These are phyloP conservation scores for Tuber microsphaerosporum DNA, from an alignment of 495 filamentous ascomycete species.

Conservation along the genomic window DNA sequence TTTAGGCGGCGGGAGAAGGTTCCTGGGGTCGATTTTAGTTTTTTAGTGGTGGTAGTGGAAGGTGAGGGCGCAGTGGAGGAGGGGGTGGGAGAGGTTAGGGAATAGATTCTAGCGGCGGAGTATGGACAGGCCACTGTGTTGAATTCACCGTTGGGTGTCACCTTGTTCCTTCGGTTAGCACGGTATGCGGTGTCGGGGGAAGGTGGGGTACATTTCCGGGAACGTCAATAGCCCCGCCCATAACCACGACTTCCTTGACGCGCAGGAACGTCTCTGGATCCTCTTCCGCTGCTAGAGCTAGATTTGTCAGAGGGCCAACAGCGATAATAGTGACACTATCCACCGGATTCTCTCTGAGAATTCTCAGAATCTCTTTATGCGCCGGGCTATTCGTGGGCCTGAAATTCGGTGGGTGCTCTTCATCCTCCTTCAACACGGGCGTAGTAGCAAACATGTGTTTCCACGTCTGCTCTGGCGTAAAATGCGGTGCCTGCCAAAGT, in stretches of 20 bases:
- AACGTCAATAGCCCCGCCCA: slow-evolving; percentile 79
- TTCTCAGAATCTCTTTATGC: slow-evolving; percentile 75
- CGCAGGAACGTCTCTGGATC: slow-evolving; percentile 80
- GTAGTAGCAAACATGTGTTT: slow-evolving; percentile 65
- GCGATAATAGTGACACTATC: slow-evolving; percentile 84
- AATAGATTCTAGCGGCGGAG: slow-evolving; percentile 80
- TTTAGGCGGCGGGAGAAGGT: slow-evolving; percentile 59
- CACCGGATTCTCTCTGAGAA: slow-evolving; percentile 67
- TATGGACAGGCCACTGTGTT: slow-evolving; percentile 75
- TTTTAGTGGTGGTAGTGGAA: slow-evolving; percentile 40
- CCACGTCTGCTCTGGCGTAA: slow-evolving; percentile 79
- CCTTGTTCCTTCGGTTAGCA: slow-evolving; percentile 42
- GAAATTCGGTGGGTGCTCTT: slow-evolving; percentile 45
- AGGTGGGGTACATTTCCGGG: slow-evolving; percentile 58
- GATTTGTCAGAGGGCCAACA: slow-evolving; percentile 83
- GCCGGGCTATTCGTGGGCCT: slow-evolving; percentile 62
- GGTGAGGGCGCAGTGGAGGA: slow-evolving; percentile 45
- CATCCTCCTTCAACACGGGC: slow-evolving; percentile 43
- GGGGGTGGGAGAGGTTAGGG: slow-evolving; percentile 76
- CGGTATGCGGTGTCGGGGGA: background rate
- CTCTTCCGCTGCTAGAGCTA: slow-evolving; percentile 76
- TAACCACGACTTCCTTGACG: slow-evolving; percentile 86
- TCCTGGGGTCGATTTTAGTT: slow-evolving; percentile 59
- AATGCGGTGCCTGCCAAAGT: slow-evolving; percentile 66
- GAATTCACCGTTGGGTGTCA: slow-evolving; percentile 71